Evolutionary conservation across 2,329 filamentous ascomycete genomes (phyloP).

Genomic region (Microcyclosporella mali): DNA sequence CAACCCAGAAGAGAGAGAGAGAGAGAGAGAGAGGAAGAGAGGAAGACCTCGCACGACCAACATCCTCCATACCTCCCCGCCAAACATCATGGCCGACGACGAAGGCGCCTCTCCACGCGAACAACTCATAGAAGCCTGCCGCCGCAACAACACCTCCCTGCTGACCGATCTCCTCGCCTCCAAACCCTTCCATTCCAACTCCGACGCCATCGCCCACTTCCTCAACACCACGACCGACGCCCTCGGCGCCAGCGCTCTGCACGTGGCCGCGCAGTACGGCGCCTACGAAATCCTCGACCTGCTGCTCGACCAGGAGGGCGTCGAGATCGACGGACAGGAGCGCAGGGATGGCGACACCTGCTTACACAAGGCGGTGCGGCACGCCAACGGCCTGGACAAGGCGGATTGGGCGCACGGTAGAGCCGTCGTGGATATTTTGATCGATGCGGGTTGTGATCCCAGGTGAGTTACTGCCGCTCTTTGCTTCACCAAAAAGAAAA

Average conservation of each 20-base stretch:
- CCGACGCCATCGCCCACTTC: constrained; percentile 62
- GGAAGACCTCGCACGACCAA: too few relatives aligned
- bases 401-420: constrained; percentile 60
- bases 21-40: too few relatives aligned
- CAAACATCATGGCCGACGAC: constrained; percentile 24
- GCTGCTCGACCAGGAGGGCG: constrained; percentile 74
- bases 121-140: constrained; percentile 84
- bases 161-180: constrained; percentile 65
- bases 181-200: constrained; percentile 39
- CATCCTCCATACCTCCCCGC: neutral
- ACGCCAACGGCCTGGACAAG: constrained; percentile 62
- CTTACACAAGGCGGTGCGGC: constrained; percentile 71
- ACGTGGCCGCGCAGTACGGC: constrained; percentile 78
- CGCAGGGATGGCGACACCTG: constrained; percentile 69
- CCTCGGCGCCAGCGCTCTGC: constrained; percentile 81
- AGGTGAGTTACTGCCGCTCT: too few relatives aligned
- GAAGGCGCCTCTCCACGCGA: constrained; percentile 82
- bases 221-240: constrained; percentile 82
- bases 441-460: constrained; percentile 68
- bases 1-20: too few relatives aligned
- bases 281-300: constrained; percentile 80
- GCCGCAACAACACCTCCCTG: constrained; percentile 84
- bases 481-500: too few relatives aligned
- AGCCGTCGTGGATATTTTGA: constrained; percentile 68
- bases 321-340: constrained; percentile 77